Percentiles rank a stretch among this genome's conserved stretches.
These are phyloP conservation scores for Henckelia pumila DNA, from an alignment of 257 asterid species.

Conservation along the genomic window DNA sequence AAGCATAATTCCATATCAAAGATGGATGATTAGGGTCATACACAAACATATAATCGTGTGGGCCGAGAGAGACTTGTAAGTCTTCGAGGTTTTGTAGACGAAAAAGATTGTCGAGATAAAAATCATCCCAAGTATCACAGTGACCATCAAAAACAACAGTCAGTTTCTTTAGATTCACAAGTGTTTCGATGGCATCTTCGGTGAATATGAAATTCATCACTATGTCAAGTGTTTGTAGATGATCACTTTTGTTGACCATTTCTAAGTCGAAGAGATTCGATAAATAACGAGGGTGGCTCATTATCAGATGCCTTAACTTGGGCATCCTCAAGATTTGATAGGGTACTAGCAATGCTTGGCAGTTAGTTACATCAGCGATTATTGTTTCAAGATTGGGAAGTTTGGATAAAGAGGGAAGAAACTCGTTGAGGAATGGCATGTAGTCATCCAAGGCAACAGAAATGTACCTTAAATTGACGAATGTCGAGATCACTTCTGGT, in stretches of 20 bases:
- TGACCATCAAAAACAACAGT: too few relatives aligned
- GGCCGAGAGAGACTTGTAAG: not conserved
- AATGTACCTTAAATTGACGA: too few relatives aligned
- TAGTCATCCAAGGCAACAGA: too few relatives aligned
- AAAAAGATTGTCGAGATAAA: not conserved
- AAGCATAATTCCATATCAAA: not conserved
- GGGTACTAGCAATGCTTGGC: rapidly evolving
- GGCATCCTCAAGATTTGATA: not conserved
- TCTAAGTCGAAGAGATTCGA: not conserved
- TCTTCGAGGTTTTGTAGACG: not conserved
- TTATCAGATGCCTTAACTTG: not conserved
- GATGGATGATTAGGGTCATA: too few relatives aligned
- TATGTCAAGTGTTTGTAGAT: not conserved
- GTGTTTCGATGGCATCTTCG: not conserved
- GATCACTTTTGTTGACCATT: not conserved
- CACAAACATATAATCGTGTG: too few relatives aligned
- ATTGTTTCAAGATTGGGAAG: not conserved
- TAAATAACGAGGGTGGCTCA: not conserved
- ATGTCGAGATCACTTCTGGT: too few relatives aligned
- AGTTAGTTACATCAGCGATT: not conserved
- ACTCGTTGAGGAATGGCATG: not conserved
- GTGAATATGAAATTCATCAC: not conserved
- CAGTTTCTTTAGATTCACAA: not conserved
- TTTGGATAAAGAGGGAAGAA: not conserved
- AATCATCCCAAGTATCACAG: not conserved